These are phyloP conservation scores for Paramecium sonneborni DNA, from an alignment of 73 alveolate genomes.

Conservation along the genomic window DNA sequence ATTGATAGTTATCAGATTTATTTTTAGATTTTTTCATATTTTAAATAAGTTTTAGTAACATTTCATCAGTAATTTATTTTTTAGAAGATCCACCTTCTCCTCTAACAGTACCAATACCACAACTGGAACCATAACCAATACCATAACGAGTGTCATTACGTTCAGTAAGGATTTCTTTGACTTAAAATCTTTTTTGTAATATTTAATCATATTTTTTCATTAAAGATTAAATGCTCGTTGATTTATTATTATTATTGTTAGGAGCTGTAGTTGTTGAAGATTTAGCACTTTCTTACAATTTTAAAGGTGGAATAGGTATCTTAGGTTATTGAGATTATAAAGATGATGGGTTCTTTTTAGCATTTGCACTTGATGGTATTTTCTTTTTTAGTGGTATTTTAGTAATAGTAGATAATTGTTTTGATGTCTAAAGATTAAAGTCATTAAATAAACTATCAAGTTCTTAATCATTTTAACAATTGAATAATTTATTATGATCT, in stretches of 20 bases:
- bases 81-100: slow-evolving; percentile 1
- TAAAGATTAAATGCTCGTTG: neutral
- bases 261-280: neutral
- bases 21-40: slow-evolving; percentile 24
- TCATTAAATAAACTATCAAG: neutral
- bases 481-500: slow-evolving; percentile 29
- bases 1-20: slow-evolving; percentile 7
- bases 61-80: slow-evolving; percentile 29
- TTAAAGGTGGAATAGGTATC: slow-evolving; percentile 7
- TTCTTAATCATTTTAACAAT: slow-evolving; percentile 2
- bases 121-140: neutral
- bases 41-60: slow-evolving; percentile 4
- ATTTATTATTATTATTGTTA: neutral
- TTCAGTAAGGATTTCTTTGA: slow-evolving; percentile 46
- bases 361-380: neutral
- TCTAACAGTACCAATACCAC: neutral
- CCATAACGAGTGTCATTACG: slow-evolving; percentile 15
- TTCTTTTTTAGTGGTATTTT: neutral
- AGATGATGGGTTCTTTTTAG: neutral
- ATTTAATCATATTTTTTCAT: slow-evolving; percentile 51
- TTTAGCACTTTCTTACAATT: slow-evolving; percentile 32
- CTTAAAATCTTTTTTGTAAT: slow-evolving; percentile 17
- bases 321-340: neutral
- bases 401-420: neutral
- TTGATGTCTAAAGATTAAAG: neutral